Evolutionary conservation across 805 yeast species (phyloP).

Genomic region (Teunomyces kruisii): DNA sequence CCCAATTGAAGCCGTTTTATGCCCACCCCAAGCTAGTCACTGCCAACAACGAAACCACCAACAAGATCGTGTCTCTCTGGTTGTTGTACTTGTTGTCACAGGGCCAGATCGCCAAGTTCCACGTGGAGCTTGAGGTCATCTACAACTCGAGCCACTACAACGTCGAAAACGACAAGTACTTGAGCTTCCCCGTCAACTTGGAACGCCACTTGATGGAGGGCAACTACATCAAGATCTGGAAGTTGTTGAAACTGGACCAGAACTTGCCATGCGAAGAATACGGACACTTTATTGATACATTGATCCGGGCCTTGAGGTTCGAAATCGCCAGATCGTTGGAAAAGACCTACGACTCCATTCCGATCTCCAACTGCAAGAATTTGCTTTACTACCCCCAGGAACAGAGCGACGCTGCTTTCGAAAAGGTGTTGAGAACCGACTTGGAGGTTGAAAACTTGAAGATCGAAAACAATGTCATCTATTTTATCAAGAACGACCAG

Average conservation of each 20-base stretch:
- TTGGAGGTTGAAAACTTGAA: constrained; percentile 56
- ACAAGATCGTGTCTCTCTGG: constrained; percentile 74
- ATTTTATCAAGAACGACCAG: constrained; percentile 54
- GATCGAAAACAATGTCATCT: constrained; percentile 50
- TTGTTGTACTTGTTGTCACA: constrained; percentile 74
- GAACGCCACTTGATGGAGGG: constrained; percentile 97
- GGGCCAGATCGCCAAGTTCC: constrained; percentile 85
- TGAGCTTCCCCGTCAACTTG: constrained; percentile 82
- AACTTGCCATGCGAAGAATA: constrained; percentile 72
- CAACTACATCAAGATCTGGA: constrained; percentile 89
- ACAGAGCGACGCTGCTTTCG: constrained; percentile 33
- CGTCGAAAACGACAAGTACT: constrained; percentile 58
- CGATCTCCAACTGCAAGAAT: constrained; percentile 78
- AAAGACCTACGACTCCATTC: constrained; percentile 71
- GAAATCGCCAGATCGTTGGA: constrained; percentile 87
- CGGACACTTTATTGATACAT: constrained; percentile 69
- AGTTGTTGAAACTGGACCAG: constrained; percentile 56
- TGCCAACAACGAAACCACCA: constrained; percentile 35
- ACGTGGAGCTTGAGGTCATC: constrained; percentile 80
- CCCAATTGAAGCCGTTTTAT: constrained; percentile 79
- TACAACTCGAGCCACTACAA: constrained; percentile 56
- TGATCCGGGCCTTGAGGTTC: constrained; percentile 74
- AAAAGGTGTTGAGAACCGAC: constrained; percentile 28
- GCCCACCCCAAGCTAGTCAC: constrained; percentile 33
- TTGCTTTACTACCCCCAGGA: constrained; percentile 65